Evolutionary conservation across 441 rosid species (phyloP).

Genomic region (Syzygium syzygioides): DNA sequence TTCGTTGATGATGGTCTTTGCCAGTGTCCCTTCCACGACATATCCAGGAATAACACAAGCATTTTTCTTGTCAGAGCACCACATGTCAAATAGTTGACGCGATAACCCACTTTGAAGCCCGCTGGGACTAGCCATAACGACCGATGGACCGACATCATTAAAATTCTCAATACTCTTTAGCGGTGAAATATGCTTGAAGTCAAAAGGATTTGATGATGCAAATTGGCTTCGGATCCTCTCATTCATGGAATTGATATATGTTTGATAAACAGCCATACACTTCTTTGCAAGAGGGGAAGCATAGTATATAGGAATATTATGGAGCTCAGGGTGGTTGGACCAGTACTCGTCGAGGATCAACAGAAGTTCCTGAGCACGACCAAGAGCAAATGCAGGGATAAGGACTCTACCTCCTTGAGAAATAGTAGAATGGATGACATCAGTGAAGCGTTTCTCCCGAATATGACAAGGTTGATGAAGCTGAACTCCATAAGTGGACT

Average conservation of each 20-base stretch:
- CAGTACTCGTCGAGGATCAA: not conserved
- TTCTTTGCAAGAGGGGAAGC: not conserved
- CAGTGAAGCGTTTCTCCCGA: not conserved
- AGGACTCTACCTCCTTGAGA: not conserved
- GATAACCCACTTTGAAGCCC: not conserved
- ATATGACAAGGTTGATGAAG: not conserved
- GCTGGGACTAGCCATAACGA: not conserved
- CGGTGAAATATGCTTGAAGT: not conserved
- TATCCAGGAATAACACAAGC: not conserved
- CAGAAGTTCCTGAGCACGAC: not conserved
- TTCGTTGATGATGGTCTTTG: not conserved
- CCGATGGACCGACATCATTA: not conserved
- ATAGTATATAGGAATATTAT: not conserved
- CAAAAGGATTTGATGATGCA: not conserved
- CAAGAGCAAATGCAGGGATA: not conserved
- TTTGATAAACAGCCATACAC: not conserved
- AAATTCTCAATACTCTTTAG: not conserved
- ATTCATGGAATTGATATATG: not conserved
- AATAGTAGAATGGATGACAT: not conserved
- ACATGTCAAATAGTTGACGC: not conserved
- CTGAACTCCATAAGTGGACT: not conserved
- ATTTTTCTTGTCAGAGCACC: not conserved
- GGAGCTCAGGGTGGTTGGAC: not conserved
- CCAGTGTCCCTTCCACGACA: not conserved
- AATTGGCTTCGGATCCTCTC: not conserved